phyloP scores from a whole-genome alignment of 768 basidiomycete species.

The Leucosporidium creatinivorum region DNA sequence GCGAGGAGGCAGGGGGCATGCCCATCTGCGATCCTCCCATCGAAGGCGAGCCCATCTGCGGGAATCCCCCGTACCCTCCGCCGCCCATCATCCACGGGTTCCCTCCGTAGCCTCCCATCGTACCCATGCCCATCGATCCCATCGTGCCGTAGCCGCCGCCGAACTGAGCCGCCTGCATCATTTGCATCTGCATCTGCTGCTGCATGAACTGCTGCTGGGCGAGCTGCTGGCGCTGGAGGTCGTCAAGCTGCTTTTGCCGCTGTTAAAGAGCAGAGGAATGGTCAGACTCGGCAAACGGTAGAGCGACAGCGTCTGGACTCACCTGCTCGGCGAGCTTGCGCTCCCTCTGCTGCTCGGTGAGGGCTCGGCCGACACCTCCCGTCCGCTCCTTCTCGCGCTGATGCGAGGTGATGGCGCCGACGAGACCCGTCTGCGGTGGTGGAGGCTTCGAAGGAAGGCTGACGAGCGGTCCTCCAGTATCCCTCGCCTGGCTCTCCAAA shows the following conservation, averaged over 20 bases:
- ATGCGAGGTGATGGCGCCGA: conserved; percentile 92
- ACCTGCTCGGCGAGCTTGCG: conserved; percentile 67
- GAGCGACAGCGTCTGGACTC: too few relatives aligned
- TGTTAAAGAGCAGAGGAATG: conserved; percentile 38
- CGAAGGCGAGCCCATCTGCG: conserved; percentile 50
- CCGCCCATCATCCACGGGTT: conserved; percentile 31
- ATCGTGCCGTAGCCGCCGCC: conserved; percentile 34
- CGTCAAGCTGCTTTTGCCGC: conserved; percentile 79
- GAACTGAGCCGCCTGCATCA: conserved; percentile 26
- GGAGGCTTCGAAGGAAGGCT: conserved; percentile 94
- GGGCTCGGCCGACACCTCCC: conserved; percentile 84
- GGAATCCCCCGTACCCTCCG: conserved; percentile 28
- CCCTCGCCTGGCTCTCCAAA: conserved; percentile 87
- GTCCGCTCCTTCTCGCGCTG: conserved; percentile 90
- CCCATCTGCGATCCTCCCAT: conserved; percentile 46
- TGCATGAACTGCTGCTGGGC: conserved; percentile 23
- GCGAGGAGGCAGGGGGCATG: conserved; percentile 43
- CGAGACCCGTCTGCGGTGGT: conserved; percentile 85
- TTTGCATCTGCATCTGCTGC: conserved; percentile 30
- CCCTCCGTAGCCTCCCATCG: conserved; percentile 36
- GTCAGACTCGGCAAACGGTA: too few relatives aligned
- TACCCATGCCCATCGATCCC: conserved; percentile 35
- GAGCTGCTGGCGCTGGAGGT: conserved; percentile 28
- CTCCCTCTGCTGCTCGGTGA: conserved; percentile 93
- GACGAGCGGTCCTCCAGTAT: conserved; percentile 82